These are phyloP conservation scores for Leptosphaerulina australis DNA, from an alignment of 2,329 filamentous ascomycete species.

Conservation along the genomic window DNA sequence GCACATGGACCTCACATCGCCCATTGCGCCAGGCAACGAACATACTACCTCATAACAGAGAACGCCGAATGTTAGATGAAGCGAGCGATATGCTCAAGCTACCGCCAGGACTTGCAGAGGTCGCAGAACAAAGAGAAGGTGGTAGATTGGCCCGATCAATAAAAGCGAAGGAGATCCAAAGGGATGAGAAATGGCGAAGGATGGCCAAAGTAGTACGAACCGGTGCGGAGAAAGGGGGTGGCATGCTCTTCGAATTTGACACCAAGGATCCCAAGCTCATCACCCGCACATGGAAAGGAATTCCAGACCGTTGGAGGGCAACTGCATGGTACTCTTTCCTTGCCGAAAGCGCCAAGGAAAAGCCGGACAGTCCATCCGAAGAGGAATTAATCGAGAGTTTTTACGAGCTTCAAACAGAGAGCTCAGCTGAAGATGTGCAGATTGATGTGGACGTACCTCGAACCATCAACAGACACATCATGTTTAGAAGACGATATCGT, in stretches of 20 bases:
- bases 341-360: slow-evolving; percentile 72
- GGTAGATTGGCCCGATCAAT: slow-evolving; percentile 55
- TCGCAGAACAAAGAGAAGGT: slow-evolving; percentile 54
- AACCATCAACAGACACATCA: slow-evolving; percentile 93
- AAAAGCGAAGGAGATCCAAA: slow-evolving; percentile 64
- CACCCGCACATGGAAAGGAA: slow-evolving; percentile 95
- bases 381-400: slow-evolving; percentile 74
- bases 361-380: slow-evolving; percentile 67
- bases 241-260: slow-evolving; percentile 80
- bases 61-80: slow-evolving; percentile 62
- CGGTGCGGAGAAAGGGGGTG: slow-evolving; percentile 61
- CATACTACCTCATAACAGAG: slow-evolving; percentile 59
- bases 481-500: slow-evolving; percentile 91
- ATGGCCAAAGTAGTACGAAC: slow-evolving; percentile 62
- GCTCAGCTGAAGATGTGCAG: slow-evolving; percentile 89
- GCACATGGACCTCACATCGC: slow-evolving; percentile 48
- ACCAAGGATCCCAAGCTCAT: slow-evolving; percentile 77
- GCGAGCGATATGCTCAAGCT: slow-evolving; percentile 69
- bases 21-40: slow-evolving; percentile 60
- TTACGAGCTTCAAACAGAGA: slow-evolving; percentile 71
- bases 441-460: slow-evolving; percentile 97
- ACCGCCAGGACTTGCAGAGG: slow-evolving; percentile 58
- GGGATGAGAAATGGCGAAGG: slow-evolving; percentile 70
- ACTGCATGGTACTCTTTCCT: slow-evolving; percentile 96
- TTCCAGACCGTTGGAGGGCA: slow-evolving; percentile 92